phyloP scores from a whole-genome alignment of 306 rosid species.

The Gastrolobium bilobum region DNA sequence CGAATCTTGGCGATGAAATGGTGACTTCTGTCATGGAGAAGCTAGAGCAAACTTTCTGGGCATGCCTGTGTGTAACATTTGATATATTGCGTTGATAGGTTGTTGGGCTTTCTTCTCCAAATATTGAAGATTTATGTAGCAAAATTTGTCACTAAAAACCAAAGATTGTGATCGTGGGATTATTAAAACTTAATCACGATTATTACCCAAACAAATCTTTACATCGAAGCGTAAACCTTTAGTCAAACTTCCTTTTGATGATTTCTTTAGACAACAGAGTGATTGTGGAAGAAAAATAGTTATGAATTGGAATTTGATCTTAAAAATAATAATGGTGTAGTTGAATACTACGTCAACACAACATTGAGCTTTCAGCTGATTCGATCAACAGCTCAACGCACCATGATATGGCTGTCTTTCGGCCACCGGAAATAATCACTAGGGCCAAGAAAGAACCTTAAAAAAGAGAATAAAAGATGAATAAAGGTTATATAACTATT shows the following conservation, averaged over 20 bases:
- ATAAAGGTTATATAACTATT: neutral
- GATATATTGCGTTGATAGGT: neutral
- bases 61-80: no score
- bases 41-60: neutral
- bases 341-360: neutral
- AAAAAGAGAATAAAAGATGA: neutral
- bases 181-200: no score
- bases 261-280: no score
- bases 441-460: neutral
- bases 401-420: neutral
- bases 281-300: no score
- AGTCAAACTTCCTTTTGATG: no score
- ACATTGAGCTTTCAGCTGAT: neutral
- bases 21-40: neutral
- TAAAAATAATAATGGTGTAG: neutral
- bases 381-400: neutral
- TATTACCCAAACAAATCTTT: no score
- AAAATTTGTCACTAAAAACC: no score
- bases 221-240: no score
- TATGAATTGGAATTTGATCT: no score
- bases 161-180: no score
- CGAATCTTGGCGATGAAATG: slow-evolving; percentile 18
- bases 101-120: neutral
- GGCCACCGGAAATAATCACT: neutral
- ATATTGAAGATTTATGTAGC: neutral